A percentile compares a stretch with the other conserved stretches of the same genome.
These are phyloP conservation scores for Didymella segeticola DNA, from an alignment of 2,329 filamentous ascomycete genomes.

Conservation along the genomic window DNA sequence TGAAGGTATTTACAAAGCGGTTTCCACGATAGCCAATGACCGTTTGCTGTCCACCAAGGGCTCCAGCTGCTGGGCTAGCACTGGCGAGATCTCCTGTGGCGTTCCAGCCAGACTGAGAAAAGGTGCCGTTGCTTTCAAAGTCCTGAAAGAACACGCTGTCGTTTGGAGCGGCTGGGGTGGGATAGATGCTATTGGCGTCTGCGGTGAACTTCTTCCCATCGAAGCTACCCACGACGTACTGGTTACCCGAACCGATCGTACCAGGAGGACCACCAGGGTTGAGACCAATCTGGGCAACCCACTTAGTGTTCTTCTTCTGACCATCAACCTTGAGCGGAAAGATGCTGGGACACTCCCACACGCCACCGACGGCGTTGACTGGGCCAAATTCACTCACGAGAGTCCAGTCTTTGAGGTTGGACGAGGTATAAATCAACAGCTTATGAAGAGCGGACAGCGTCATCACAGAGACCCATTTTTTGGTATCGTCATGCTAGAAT, in stretches of 20 bases:
- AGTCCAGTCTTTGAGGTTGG: neutral
- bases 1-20: neutral
- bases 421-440: neutral
- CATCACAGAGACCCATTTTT: neutral
- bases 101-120: neutral
- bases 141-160: neutral
- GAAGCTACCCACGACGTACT: neutral
- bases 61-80: neutral
- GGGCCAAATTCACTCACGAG: neutral
- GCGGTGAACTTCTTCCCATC: neutral
- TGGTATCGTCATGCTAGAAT: neutral
- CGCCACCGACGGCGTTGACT: neutral
- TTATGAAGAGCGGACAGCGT: neutral
- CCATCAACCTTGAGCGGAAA: neutral
- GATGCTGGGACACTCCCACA: neutral
- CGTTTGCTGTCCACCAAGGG: neutral
- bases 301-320: neutral
- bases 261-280: constrained; percentile 1
- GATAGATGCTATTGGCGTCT: neutral
- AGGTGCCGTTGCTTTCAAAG: neutral
- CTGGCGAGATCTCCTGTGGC: neutral
- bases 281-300: neutral
- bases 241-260: neutral
- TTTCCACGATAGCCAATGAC: neutral
- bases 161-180: neutral